phyloP scores from a whole-genome alignment of 345 rosid genomes.

The Physaria fendleri region DNA sequence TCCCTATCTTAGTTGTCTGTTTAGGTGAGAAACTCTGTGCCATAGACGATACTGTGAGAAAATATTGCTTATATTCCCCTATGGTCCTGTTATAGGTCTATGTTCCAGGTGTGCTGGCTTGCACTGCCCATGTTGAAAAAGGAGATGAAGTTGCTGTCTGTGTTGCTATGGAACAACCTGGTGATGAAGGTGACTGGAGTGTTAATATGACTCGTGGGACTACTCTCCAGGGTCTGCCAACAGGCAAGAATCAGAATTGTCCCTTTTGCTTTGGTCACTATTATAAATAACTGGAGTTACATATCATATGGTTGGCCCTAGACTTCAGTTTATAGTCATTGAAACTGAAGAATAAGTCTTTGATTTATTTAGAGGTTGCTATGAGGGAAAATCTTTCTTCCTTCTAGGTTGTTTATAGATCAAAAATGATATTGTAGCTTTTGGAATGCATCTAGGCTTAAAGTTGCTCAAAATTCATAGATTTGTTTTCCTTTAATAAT shows the following conservation, averaged over 20 bases:
- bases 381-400: too few relatives aligned
- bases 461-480: too few relatives aligned
- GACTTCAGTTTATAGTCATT: too few relatives aligned
- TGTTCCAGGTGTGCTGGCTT: constrained; percentile 96
- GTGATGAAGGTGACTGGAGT: constrained; percentile 66
- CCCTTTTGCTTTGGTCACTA: constrained; percentile 1
- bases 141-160: constrained; percentile 95
- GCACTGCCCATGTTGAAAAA: constrained; percentile 94
- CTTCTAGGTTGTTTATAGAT: too few relatives aligned
- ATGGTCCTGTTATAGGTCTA: constrained; percentile 51
- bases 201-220: constrained; percentile 85
- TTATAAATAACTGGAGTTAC: background rate
- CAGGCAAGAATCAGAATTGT: constrained; percentile 46
- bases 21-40: background rate
- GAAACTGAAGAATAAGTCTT: too few relatives aligned
- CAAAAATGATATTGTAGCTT: too few relatives aligned
- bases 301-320: too few relatives aligned
- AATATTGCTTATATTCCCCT: background rate
- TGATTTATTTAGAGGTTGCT: too few relatives aligned
- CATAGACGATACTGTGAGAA: background rate
- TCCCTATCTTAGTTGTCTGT: background rate
- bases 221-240: constrained; percentile 66
- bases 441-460: too few relatives aligned
- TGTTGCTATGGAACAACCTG: constrained; percentile 77
- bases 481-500: too few relatives aligned